Percentiles rank a stretch among this genome's conserved stretches.
Evolutionary conservation across 2,329 filamentous ascomycete species (phyloP).

Genomic region (Colletotrichum sojae): DNA sequence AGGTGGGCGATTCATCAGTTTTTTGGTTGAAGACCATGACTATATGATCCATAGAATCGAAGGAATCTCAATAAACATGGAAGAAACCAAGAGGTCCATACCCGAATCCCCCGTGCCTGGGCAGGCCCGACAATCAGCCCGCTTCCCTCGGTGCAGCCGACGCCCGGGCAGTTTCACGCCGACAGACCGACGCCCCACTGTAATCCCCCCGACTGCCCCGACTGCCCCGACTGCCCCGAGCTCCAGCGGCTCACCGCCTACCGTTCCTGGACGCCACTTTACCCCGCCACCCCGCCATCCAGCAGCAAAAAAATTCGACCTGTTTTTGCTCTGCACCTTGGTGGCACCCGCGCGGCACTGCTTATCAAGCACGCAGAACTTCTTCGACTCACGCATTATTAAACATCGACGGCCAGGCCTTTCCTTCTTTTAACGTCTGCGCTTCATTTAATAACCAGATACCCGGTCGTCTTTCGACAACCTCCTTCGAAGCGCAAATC

Average conservation of each 20-base stretch:
- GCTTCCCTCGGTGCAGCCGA: constrained; percentile 22
- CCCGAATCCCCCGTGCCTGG: too few species aligned
- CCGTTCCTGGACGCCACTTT: constrained; percentile 21
- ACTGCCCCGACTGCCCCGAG: background rate
- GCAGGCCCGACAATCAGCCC: background rate
- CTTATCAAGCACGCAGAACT: constrained; percentile 39
- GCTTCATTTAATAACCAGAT: constrained; percentile 20
- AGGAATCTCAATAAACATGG: too few species aligned
- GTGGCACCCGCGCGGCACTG: constrained; percentile 12
- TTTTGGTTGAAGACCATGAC: too few species aligned
- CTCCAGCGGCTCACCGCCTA: constrained; percentile 28
- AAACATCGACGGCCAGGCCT: constrained; percentile 1
- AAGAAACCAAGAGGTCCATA: too few species aligned
- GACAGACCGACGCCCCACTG: constrained; percentile 10
- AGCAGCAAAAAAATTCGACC: constrained; percentile 32
- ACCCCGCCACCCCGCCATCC: constrained; percentile 41
- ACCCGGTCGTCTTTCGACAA: constrained; percentile 9
- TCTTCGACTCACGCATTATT: constrained; percentile 33
- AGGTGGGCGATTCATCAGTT: too few species aligned
- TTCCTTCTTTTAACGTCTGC: background rate
- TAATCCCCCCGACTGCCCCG: background rate
- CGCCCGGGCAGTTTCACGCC: constrained; percentile 18
- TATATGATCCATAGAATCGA: too few species aligned
- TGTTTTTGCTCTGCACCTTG: background rate
- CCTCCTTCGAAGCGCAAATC: constrained; percentile 10